Percentiles rank a stretch among this genome's conserved stretches.
Evolutionary conservation across 1,139 yeast species (phyloP).

Genomic region (Taiozyma onychis): DNA sequence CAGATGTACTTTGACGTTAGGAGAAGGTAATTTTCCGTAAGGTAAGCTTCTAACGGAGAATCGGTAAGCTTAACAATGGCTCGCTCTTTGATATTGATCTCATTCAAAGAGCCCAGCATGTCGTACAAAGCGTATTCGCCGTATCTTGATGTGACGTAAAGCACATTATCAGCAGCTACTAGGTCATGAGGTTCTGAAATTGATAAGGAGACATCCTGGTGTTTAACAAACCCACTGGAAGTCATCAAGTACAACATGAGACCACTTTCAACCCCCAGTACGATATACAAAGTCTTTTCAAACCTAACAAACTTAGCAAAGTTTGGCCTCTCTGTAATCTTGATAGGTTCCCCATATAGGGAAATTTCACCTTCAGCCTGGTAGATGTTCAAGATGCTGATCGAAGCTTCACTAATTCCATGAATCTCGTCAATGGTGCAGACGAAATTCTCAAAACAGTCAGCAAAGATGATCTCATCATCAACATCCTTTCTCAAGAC

Average conservation of each 20-base stretch:
- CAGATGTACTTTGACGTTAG: slow-evolving; percentile 36
- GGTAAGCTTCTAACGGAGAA: slow-evolving; percentile 15
- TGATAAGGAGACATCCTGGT: background rate
- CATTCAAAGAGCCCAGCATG: background rate
- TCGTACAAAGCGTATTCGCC: slow-evolving; percentile 13
- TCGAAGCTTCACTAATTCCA: background rate
- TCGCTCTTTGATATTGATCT: background rate
- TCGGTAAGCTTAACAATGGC: slow-evolving; percentile 8
- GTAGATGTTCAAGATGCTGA: slow-evolving; percentile 4
- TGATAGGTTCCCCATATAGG: slow-evolving; percentile 1
- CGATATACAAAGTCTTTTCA: slow-evolving; percentile 4
- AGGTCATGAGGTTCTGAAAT: slow-evolving; percentile 19
- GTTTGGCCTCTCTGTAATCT: slow-evolving; percentile 6
- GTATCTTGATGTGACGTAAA: slow-evolving; percentile 17
- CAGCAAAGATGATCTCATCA: slow-evolving; percentile 15
- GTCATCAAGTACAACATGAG: slow-evolving; percentile 5
- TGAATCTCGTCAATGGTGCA: slow-evolving; percentile 23
- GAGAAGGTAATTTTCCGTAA: slow-evolving; percentile 10
- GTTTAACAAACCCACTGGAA: background rate
- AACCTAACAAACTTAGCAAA: slow-evolving; percentile 14
- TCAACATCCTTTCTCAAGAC: slow-evolving; percentile 10
- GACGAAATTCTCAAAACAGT: slow-evolving; percentile 13
- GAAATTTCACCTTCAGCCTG: slow-evolving; percentile 10
- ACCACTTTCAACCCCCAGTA: slow-evolving; percentile 4
- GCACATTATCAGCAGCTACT: slow-evolving; percentile 6